phyloP scores from a whole-genome alignment of 495 filamentous ascomycete genomes.

The Aspergillus panamensis region DNA sequence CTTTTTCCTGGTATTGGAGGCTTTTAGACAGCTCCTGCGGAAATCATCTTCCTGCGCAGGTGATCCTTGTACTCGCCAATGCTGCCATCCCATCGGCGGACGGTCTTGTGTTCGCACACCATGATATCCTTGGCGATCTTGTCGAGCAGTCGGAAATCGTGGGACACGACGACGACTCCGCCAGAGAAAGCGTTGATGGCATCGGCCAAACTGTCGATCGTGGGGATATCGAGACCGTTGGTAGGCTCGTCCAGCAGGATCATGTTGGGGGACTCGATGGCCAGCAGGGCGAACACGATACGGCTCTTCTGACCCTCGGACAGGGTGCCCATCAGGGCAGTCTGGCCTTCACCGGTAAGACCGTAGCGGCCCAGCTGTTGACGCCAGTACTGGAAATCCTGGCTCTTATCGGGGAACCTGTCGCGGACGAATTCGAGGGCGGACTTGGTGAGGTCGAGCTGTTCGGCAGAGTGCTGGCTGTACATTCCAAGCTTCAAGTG shows the following conservation, averaged over 20 bases:
- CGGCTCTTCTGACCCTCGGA: slow-evolving; percentile 96
- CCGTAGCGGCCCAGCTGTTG: slow-evolving; percentile 96
- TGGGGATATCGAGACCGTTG: slow-evolving; percentile 98
- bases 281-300: slow-evolving; percentile 95
- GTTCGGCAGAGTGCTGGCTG: slow-evolving; percentile 96
- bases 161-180: slow-evolving; percentile 95
- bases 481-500: slow-evolving; percentile 98
- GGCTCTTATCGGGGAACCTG: slow-evolving; percentile 81
- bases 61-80: slow-evolving; percentile 98
- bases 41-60: slow-evolving; percentile 94
- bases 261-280: slow-evolving; percentile 98
- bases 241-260: slow-evolving; percentile 96
- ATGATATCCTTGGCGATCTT: slow-evolving; percentile 99
- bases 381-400: slow-evolving; percentile 99
- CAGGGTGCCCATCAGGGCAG: slow-evolving; percentile 93
- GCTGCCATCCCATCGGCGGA: slow-evolving; percentile 79
- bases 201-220: slow-evolving; percentile 95
- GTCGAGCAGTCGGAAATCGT: slow-evolving; percentile 98
- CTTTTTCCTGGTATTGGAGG: not conserved
- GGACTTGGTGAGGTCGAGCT: slow-evolving; percentile 97
- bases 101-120: slow-evolving; percentile 95
- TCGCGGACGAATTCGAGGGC: slow-evolving; percentile 96
- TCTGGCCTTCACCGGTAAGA: slow-evolving; percentile 87
- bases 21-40: slow-evolving; percentile 46
- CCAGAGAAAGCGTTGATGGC: slow-evolving; percentile 95